Base-by-base conservation (phyloP, 2,329 filamentous ascomycete genomes). In the Alternaria arborescens region DNA sequence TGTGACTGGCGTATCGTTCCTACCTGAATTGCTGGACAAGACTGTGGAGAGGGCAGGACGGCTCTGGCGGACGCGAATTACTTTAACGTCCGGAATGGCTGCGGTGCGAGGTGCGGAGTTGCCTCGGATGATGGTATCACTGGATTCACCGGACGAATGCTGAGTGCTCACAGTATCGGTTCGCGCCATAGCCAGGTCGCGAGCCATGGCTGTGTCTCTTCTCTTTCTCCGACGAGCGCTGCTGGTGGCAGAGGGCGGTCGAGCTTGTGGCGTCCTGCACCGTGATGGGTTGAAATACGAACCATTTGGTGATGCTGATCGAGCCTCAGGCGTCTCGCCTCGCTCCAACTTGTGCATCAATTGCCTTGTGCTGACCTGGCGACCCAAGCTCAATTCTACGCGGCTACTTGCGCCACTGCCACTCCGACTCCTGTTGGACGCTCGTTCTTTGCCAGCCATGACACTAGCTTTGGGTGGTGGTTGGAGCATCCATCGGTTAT, bases 401-500 rank as follows among this genome's bases (percentile, higher is more conserved):
- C 79, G 76, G 57, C 81, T 82, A 66, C 77, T 80, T 20, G 75
- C 74, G 8, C 76, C 72, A 48, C 78, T 80, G 8, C 75, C 77
- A 72, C 88, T 91, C 36, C 82, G 82, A 65, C 87, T 89, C 55
- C 89, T 82, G 70, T 85, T 87, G 4, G 65, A 68, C 20, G 90
- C 88, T 30, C 88, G 87, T 36, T 91, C 87, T 76, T 94, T 95
- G 67, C 93, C 94, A 66, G 91, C 91, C 94, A 97, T 97, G 61
- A 97, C 85, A 76, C 90, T 93, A 58, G 94, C 93, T 34, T 90
- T 87, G n/a, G 94, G 94, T 1, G 93, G 93, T 2, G 94, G 94
- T 73, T 97, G 92, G 52, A 97, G 82, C 93, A 97, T 97, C 94
- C 94, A 97, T 72, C 85, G 86, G 55, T 91, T 90, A 61, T 91